These are phyloP conservation scores for Solanum aculeatissimum DNA, from an alignment of 305 asterid genomes.

Conservation along the genomic window DNA sequence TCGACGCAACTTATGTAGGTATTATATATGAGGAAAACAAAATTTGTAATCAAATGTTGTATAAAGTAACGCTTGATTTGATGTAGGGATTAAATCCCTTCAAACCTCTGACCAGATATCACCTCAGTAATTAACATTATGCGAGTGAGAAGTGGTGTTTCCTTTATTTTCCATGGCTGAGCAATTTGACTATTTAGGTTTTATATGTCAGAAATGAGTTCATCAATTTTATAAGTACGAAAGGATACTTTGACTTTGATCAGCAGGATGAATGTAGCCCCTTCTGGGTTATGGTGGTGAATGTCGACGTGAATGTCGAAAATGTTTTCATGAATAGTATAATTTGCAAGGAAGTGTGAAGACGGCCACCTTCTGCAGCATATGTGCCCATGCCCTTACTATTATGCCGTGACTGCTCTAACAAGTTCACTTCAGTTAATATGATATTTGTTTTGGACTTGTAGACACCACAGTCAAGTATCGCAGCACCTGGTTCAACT, in stretches of 20 bases:
- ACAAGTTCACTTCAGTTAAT: neutral
- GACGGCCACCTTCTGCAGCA: neutral
- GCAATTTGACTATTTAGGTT: neutral
- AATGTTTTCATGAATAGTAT: neutral
- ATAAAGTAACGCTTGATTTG: neutral
- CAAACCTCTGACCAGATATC: neutral
- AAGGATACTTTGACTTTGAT: neutral
- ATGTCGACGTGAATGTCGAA: neutral
- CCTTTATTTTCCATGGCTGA: neutral
- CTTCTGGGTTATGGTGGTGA: neutral
- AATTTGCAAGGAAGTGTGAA: neutral
- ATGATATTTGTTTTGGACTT: neutral
- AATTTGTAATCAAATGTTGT: neutral
- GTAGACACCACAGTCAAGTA: slow-evolving; percentile 50
- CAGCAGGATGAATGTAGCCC: neutral
- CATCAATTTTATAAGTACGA: neutral
- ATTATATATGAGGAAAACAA: neutral
- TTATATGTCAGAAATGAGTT: neutral
- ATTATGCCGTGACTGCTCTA: neutral
- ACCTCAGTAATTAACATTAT: neutral
- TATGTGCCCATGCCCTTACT: neutral
- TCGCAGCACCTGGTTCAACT: slow-evolving; percentile 24
- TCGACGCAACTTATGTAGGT: neutral
- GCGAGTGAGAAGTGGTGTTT: neutral
- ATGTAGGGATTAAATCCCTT: neutral